These are phyloP conservation scores for Cercospora sojina DNA, from an alignment of 2,329 filamentous ascomycete species.

Conservation along the genomic window DNA sequence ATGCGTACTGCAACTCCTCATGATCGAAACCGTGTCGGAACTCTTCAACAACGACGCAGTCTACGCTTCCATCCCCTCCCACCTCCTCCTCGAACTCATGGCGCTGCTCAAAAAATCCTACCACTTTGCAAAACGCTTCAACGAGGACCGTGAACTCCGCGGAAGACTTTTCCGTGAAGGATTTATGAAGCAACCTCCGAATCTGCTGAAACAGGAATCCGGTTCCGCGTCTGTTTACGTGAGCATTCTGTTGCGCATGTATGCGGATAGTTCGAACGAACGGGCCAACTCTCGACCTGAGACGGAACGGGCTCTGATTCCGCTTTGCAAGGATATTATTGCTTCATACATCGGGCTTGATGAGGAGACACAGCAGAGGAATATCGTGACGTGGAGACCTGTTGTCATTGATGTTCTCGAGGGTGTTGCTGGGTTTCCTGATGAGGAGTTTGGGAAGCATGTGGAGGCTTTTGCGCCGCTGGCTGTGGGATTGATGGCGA, in stretches of 20 bases:
- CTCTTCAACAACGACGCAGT: constrained; percentile 97
- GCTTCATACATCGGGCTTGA: constrained; percentile 80
- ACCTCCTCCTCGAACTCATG: constrained; percentile 89
- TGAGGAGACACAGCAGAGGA: constrained; percentile 93
- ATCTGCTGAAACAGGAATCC: constrained; percentile 93
- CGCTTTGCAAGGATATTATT: constrained; percentile 93
- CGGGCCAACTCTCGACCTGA: constrained; percentile 74
- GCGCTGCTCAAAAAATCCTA: constrained; percentile 91
- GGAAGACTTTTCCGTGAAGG: constrained; percentile 95
- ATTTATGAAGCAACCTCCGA: constrained; percentile 99
- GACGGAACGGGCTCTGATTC: constrained; percentile 88
- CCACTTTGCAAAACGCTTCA: constrained; percentile 95
- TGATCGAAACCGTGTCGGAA: constrained; percentile 99
- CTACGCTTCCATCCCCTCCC: constrained; percentile 86
- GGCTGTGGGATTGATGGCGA: constrained; percentile 72
- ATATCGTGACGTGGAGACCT: constrained; percentile 94
- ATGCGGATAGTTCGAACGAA: constrained; percentile 82
- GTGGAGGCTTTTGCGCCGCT: constrained; percentile 83
- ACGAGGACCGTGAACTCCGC: constrained; percentile 92
- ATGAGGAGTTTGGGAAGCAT: constrained; percentile 75
- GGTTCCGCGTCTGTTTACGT: constrained; percentile 94
- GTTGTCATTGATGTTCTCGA: constrained; percentile 97
- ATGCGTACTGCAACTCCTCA: constrained; percentile 93
- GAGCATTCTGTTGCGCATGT: constrained; percentile 95
- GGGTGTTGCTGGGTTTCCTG: constrained; percentile 81